Conservation (phyloP, 805 yeast genomes). For the Wickerhamomyces subpelliculosus region DNA sequence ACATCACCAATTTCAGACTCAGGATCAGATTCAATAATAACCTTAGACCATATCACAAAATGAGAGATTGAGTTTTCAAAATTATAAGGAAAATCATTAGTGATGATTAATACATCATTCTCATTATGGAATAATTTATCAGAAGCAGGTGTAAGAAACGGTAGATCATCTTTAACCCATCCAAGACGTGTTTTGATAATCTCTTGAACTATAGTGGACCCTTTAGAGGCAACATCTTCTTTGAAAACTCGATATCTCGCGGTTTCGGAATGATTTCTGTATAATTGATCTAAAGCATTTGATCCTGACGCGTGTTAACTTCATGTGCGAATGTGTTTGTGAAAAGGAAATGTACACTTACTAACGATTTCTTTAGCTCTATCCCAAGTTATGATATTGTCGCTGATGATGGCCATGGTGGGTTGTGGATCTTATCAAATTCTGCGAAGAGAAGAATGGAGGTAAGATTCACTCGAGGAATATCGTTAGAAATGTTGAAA, state of each 20-base stretch:
- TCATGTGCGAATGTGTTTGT: background rate
- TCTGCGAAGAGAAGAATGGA: no score
- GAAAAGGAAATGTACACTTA: constrained; percentile 1
- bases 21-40: constrained; percentile 34
- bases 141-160: constrained; percentile 10
- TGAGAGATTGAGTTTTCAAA: constrained; percentile 47
- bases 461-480: no score
- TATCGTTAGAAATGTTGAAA: background rate
- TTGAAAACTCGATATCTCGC: constrained; percentile 41
- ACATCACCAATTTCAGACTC: constrained; percentile 43
- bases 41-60: constrained; percentile 62
- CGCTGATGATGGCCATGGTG: constrained; percentile 3
- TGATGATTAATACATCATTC: constrained; percentile 32
- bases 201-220: constrained; percentile 39
- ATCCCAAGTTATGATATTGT: constrained; percentile 12
- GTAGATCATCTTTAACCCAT: constrained; percentile 37
- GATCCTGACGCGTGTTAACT: constrained; percentile 7
- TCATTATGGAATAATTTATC: constrained; percentile 19
- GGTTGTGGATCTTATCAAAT: no score
- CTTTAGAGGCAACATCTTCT: constrained; percentile 24
- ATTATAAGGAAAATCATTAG: constrained; percentile 64
- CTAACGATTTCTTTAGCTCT: constrained; percentile 5
- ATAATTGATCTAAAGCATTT: constrained; percentile 40
- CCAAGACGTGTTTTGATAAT: constrained; percentile 39
- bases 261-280: constrained; percentile 40